These are phyloP conservation scores for Xylaria grammica DNA, from an alignment of 495 filamentous ascomycete genomes.

Conservation along the genomic window DNA sequence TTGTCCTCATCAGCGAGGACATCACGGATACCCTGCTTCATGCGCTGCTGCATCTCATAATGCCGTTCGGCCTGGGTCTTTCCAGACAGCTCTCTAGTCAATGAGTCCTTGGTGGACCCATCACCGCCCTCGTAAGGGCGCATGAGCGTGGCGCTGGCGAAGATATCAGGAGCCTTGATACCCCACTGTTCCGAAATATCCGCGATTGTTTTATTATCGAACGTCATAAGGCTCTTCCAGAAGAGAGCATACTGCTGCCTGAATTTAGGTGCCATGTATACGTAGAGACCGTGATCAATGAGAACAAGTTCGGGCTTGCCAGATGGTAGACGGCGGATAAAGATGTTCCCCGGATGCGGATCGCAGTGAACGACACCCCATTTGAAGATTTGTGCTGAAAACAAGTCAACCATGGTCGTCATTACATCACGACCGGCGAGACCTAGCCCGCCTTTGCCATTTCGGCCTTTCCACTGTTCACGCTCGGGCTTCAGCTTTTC, in stretches of 20 bases:
- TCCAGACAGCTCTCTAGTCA: constrained; percentile 57
- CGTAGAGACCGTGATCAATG: constrained; percentile 96
- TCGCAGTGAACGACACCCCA: constrained; percentile 95
- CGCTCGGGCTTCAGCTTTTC: constrained; percentile 78
- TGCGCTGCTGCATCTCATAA: constrained; percentile 84
- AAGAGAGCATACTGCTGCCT: constrained; percentile 88
- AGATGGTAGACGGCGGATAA: constrained; percentile 81
- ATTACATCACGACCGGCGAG: constrained; percentile 83
- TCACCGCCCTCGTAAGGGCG: constrained; percentile 89
- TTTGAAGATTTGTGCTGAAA: constrained; percentile 95
- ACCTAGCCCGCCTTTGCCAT: constrained; percentile 77
- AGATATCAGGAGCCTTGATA: constrained; percentile 84
- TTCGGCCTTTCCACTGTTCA: constrained; percentile 74
- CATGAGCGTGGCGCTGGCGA: constrained; percentile 88
- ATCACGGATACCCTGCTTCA: constrained; percentile 82
- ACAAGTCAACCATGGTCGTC: constrained; percentile 94
- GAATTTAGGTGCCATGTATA: constrained; percentile 84
- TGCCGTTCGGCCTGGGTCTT: constrained; percentile 68
- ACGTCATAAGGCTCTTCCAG: constrained; percentile 92
- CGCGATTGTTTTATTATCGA: constrained; percentile 81
- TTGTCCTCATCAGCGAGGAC: constrained; percentile 88
- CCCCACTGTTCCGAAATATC: constrained; percentile 79
- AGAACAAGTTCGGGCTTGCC: constrained; percentile 89
- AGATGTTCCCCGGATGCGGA: constrained; percentile 96
- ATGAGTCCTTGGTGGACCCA: constrained; percentile 60